Percentiles rank a stretch among this genome's conserved stretches.
phyloP scores from a whole-genome alignment of 495 filamentous ascomycete genomes.

The Endocarpon pusillum region DNA sequence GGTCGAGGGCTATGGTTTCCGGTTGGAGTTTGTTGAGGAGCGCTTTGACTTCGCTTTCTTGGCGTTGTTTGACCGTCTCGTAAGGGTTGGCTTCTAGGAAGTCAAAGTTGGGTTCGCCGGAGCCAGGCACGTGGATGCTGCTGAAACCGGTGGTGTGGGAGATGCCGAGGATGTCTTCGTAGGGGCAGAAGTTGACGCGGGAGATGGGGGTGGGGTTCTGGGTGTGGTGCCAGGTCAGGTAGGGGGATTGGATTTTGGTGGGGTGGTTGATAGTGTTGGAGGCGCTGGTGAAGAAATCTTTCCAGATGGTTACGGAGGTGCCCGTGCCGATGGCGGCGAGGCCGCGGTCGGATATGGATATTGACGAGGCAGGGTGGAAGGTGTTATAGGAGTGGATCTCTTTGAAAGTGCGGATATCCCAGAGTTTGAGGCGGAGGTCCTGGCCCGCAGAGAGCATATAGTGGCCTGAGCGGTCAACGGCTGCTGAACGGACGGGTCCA shows the following conservation, averaged over 20 bases:
- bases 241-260: conserved; percentile 70
- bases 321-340: conserved; percentile 86
- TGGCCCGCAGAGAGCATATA: conserved; percentile 95
- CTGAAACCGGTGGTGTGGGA: conserved; percentile 75
- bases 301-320: conserved; percentile 77
- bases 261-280: conserved; percentile 40
- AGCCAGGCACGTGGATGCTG: conserved; percentile 76
- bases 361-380: conserved; percentile 62
- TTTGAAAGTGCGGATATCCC: conserved; percentile 90
- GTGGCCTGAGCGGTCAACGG: conserved; percentile 73
- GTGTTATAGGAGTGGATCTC: conserved; percentile 85
- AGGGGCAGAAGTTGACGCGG: conserved; percentile 78
- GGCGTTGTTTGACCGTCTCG: conserved; percentile 81
- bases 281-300: conserved; percentile 62
- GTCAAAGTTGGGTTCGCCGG: conserved; percentile 94
- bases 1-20: conserved; percentile 91
- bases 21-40: conserved; percentile 88
- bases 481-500: conserved; percentile 76
- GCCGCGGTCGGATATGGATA: conserved; percentile 75
- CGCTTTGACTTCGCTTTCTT: conserved; percentile 76
- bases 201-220: conserved; percentile 71
- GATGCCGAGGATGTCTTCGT: conserved; percentile 79
- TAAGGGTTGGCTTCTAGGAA: conserved; percentile 90
- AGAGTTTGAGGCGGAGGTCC: conserved; percentile 81
- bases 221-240: conserved; percentile 88